Evolutionary conservation across 306 rosid genomes (phyloP).

Genomic region (Biancaea sappan): DNA sequence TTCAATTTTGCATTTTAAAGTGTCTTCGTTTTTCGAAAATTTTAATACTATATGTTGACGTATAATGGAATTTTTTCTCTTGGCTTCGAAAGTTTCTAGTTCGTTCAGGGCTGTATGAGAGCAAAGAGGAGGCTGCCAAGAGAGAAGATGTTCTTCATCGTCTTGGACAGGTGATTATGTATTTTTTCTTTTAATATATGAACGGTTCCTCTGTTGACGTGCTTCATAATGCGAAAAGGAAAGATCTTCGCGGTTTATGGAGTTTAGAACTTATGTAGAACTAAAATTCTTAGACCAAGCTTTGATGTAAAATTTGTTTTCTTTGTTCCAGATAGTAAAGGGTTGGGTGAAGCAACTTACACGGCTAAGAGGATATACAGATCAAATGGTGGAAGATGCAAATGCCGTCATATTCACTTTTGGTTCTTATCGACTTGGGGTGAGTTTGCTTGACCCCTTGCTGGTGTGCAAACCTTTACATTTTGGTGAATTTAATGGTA

Average conservation of each 20-base stretch:
- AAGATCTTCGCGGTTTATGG: neutral
- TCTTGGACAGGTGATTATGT: slow-evolving; percentile 49
- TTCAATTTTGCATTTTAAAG: slow-evolving; percentile 11
- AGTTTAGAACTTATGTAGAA: neutral
- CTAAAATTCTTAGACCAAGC: neutral
- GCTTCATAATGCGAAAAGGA: neutral
- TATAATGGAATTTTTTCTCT: slow-evolving; percentile 14
- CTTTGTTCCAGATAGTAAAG: slow-evolving; percentile 63
- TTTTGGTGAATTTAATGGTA: neutral
- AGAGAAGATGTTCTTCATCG: slow-evolving; percentile 65
- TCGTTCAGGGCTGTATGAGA: slow-evolving; percentile 65
- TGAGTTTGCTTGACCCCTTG: slow-evolving; percentile 40
- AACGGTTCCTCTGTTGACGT: neutral
- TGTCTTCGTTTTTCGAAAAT: neutral
- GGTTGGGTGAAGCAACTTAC: slow-evolving; percentile 87
- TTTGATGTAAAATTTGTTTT: slow-evolving; percentile 14
- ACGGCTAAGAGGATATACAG: slow-evolving; percentile 75
- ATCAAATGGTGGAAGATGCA: slow-evolving; percentile 94
- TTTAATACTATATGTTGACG: neutral
- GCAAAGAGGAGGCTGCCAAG: slow-evolving; percentile 59
- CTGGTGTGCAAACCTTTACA: neutral
- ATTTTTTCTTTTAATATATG: neutral
- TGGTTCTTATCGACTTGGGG: slow-evolving; percentile 80
- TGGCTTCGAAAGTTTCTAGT: slow-evolving; percentile 49
- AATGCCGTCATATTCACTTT: slow-evolving; percentile 67